phyloP scores from a whole-genome alignment of 2,329 filamentous ascomycete species.

The Arthroderma sp. region DNA sequence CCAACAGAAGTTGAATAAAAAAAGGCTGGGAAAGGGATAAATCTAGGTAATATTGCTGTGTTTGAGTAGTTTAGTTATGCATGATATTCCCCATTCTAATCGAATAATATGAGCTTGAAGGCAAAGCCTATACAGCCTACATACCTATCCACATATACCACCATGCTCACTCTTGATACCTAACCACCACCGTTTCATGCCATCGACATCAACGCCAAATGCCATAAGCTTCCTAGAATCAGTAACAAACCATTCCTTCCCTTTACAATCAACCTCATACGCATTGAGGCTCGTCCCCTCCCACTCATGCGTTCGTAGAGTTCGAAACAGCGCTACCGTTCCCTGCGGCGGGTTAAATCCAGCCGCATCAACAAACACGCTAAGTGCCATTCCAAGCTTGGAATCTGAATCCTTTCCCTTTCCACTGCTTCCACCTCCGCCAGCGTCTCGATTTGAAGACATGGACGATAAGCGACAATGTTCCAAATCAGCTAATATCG shows the following conservation, averaged over 20 bases:
- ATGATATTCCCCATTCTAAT: too few species aligned
- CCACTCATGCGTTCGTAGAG: conserved; percentile 18
- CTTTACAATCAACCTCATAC: conserved; percentile 15
- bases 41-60: too few species aligned
- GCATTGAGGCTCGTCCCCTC: conserved; percentile 19
- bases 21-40: too few species aligned
- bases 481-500: conserved; percentile 6
- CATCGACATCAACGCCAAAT: conserved; percentile 11
- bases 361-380: conserved; percentile 18
- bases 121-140: too few species aligned
- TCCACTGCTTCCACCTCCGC: neutral
- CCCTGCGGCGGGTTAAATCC: conserved; percentile 16
- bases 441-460: neutral
- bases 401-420: neutral
- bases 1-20: too few species aligned
- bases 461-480: neutral
- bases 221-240: conserved; percentile 10
- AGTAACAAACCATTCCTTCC: conserved; percentile 15
- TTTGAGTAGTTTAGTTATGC: too few species aligned
- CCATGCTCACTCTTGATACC: neutral
- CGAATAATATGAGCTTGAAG: too few species aligned
- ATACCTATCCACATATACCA: too few species aligned
- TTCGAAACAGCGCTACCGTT: conserved; percentile 17
- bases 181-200: conserved; percentile 14
- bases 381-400: conserved; percentile 13